These are phyloP conservation scores for Alternaria longipes DNA, from an alignment of 2,329 filamentous ascomycete genomes.

Conservation along the genomic window DNA sequence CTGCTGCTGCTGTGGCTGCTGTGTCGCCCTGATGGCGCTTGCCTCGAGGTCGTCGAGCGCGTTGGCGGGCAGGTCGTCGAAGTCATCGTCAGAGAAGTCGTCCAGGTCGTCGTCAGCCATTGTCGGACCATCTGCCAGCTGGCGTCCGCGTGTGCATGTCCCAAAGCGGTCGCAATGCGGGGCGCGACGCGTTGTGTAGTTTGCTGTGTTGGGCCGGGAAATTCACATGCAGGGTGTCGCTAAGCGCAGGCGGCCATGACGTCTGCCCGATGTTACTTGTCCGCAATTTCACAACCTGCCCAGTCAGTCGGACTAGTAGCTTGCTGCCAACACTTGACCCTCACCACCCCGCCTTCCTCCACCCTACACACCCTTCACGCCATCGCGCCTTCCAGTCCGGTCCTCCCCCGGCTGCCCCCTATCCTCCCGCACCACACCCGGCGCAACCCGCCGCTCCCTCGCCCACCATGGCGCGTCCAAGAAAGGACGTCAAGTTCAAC, in stretches of 20 bases:
- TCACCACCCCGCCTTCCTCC: conserved; percentile 15
- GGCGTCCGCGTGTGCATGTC: conserved; percentile 13
- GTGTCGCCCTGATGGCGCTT: conserved; percentile 54
- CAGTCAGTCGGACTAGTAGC: not conserved
- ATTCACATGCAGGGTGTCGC: conserved; percentile 23
- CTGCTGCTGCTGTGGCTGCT: conserved; percentile 31
- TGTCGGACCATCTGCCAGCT: conserved; percentile 27
- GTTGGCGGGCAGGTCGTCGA: conserved; percentile 57
- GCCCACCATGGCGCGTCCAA: conserved; percentile 51
- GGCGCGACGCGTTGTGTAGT: conserved; percentile 20
- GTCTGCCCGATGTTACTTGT: conserved; percentile 22
- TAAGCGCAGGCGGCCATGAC: conserved; percentile 20
- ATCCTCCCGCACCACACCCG: not conserved
- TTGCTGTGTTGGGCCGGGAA: conserved; percentile 7
- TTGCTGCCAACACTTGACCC: conserved; percentile 8
- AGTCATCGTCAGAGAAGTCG: conserved; percentile 49
- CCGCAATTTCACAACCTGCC: conserved; percentile 19
- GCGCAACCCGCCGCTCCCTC: conserved; percentile 12
- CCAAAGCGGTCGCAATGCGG: conserved; percentile 11
- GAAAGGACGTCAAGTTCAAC: conserved; percentile 69
- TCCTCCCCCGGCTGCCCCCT: conserved; percentile 1
- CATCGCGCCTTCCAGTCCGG: conserved; percentile 5
- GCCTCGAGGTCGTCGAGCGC: conserved; percentile 57
- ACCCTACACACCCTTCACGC: not conserved
- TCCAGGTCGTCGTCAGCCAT: conserved; percentile 58